A percentile compares a stretch with the other conserved stretches of the same genome.
These are phyloP conservation scores for Lipomyces spencermartinsiae DNA, from an alignment of 805 yeast genomes.

Conservation along the genomic window DNA sequence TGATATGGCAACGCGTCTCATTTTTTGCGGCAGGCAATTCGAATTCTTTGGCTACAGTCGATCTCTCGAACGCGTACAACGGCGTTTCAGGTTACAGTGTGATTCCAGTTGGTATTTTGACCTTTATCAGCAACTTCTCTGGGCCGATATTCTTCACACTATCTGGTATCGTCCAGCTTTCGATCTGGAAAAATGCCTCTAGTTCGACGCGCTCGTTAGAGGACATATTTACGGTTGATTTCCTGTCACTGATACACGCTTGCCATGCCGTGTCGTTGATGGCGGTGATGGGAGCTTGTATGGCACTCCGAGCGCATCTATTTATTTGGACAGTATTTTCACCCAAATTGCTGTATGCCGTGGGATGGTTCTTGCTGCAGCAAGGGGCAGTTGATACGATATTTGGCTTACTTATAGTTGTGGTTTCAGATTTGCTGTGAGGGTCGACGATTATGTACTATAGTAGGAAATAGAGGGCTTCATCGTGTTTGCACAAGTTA, in stretches of 20 bases:
- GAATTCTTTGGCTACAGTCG: conserved; percentile 89
- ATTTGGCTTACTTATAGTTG: conserved; percentile 11
- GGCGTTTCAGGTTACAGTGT: conserved; percentile 79
- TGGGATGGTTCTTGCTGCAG: conserved; percentile 63
- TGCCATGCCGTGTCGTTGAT: conserved; percentile 68
- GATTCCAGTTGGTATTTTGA: conserved; percentile 72
- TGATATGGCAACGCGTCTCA: conserved; percentile 69
- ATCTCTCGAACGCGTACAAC: conserved; percentile 88
- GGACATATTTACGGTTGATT: conserved; percentile 37
- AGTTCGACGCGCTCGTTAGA: conserved; percentile 20
- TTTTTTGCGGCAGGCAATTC: conserved; percentile 92
- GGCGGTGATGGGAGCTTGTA: conserved; percentile 71
- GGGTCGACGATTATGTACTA: neutral
- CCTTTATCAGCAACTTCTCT: conserved; percentile 83
- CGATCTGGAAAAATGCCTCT: conserved; percentile 18
- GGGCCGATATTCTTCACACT: conserved; percentile 74
- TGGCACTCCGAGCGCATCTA: conserved; percentile 76
- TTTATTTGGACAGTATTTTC: conserved; percentile 98
- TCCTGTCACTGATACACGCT: conserved; percentile 48
- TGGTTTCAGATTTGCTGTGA: conserved; percentile 18
- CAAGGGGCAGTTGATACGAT: conserved; percentile 29
- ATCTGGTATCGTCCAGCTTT: conserved; percentile 46
- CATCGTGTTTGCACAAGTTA: neutral
- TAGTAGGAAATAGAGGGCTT: neutral
- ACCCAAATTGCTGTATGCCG: conserved; percentile 83